Evolutionary conservation across 2,329 filamentous ascomycete species (phyloP), one percentile per base, ranked within the genome.

Genomic region (Claviceps sp.): DNA sequence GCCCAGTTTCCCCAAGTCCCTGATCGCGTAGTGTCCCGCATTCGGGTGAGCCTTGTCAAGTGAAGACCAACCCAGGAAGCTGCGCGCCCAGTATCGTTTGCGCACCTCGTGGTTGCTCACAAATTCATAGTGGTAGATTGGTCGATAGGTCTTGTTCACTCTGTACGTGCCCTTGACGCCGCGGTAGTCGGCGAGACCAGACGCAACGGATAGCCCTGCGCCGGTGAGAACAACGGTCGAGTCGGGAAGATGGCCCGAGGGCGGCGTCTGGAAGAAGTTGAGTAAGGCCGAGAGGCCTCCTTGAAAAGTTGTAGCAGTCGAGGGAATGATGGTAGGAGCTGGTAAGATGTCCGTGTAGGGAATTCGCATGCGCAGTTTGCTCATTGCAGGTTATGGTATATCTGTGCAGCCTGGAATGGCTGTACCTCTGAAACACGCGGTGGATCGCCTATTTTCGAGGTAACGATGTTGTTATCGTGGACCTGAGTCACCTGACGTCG

Each of bases 81-180:
- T 95, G 47, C 93, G 74, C 1, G 93, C 91, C 93, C 93, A 98
- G 66, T 98, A 98, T 55, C 93, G 75, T 68, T 96, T 93, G 57
- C 93, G 76, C 13, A 86, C 82, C 65, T 90, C 87, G 68, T 97
- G 91, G 57, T 73, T 86, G 46, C 76, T 71, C 44, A 88, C 68
- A 62, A 97, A 98, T 65, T 98, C 93, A 66, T 88, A 82, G 66
- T 86, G 90, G 71, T 95, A 98, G 58, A 95, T 94, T 36, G 91
- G 93, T 2, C 86, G 81, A 64, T 95, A 96, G 14, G 80, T 81
- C 70, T 86, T 88, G 71, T 97, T 97, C 62, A 93, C 77, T 44
- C 88, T 84, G 65, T 98, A 98, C 8, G 91, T 97, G 55, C 93
- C 93, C 57, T 90, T 86, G 49, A 79, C 76, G 20, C 93, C 93